Evolutionary conservation across 805 yeast genomes (phyloP).

Genomic region (Yarrowia keelungensis): DNA sequence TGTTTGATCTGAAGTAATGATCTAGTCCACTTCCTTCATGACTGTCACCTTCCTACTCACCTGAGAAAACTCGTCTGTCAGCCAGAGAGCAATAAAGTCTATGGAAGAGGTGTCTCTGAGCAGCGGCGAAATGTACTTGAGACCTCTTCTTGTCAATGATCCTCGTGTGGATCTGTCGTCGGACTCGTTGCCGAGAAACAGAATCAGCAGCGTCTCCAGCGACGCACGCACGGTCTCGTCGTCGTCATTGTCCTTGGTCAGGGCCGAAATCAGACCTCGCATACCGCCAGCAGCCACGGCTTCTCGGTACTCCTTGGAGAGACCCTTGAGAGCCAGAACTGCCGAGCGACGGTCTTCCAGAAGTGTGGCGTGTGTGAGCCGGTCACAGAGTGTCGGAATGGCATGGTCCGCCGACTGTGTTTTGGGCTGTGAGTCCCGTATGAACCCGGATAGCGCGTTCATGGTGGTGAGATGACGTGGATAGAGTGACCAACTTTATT

Average conservation of each 20-base stretch:
- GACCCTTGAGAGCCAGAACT: conserved; percentile 84
- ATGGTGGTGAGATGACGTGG: conserved; percentile 39
- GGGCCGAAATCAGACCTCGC: conserved; percentile 70
- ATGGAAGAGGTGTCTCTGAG: conserved; percentile 57
- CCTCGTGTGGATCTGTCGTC: conserved; percentile 44
- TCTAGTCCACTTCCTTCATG: neutral
- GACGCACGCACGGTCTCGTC: conserved; percentile 76
- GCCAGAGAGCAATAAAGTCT: conserved; percentile 92
- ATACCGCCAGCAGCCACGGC: conserved; percentile 87
- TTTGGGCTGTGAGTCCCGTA: conserved; percentile 57
- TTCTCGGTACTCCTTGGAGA: conserved; percentile 87
- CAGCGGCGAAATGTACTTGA: conserved; percentile 70
- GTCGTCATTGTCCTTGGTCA: conserved; percentile 72
- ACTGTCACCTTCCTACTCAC: conserved; percentile 42
- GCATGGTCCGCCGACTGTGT: conserved; percentile 76
- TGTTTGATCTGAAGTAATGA: neutral
- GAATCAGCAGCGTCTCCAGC: conserved; percentile 81
- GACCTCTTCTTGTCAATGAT: conserved; percentile 35
- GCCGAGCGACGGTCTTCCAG: conserved; percentile 91
- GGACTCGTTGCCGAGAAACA: conserved; percentile 72
- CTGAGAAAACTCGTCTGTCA: conserved; percentile 90
- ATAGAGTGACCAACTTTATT: conserved; percentile 18
- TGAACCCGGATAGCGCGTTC: conserved; percentile 51
- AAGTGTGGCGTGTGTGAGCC: conserved; percentile 80
- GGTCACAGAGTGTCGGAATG: conserved; percentile 85